Evolutionary conservation across 1,139 yeast genomes (phyloP).

Genomic region (Kodamaea fungicola): DNA sequence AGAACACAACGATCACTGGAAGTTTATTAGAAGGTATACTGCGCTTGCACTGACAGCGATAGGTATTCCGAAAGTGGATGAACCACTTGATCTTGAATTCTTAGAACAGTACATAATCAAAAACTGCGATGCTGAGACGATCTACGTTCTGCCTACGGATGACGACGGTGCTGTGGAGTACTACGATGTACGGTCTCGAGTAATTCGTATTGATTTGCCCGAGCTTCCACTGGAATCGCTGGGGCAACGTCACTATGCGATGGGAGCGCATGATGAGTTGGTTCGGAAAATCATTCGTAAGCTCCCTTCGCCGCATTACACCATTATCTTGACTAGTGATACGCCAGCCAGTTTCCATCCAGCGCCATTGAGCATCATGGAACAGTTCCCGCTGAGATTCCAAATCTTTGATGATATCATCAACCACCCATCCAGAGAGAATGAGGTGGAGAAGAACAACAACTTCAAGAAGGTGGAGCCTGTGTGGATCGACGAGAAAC

Average conservation of each 20-base stretch:
- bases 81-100: constrained; percentile 44
- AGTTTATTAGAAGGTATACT: constrained; percentile 51
- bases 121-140: constrained; percentile 48
- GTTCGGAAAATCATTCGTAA: constrained; percentile 52
- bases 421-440: constrained; percentile 41
- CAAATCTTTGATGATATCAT: constrained; percentile 46
- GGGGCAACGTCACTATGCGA: constrained; percentile 18
- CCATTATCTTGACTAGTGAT: constrained; percentile 49
- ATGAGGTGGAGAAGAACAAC: constrained; percentile 57
- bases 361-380: constrained; percentile 25
- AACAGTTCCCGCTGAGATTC: constrained; percentile 30
- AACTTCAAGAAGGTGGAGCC: constrained; percentile 36
- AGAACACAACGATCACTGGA: constrained; percentile 41
- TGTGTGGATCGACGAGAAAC: constrained; percentile 24
- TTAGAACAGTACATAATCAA: constrained; percentile 40
- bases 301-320: constrained; percentile 64
- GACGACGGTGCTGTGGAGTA: constrained; percentile 43
- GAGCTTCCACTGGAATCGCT: constrained; percentile 38
- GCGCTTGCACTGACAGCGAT: constrained; percentile 61
- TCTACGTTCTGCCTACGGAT: constrained; percentile 34
- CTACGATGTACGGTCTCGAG: constrained; percentile 58
- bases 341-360: constrained; percentile 27
- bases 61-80: constrained; percentile 53
- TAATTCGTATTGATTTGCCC: constrained; percentile 54
- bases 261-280: constrained; percentile 47